Evolutionary conservation across 2,329 filamentous ascomycete genomes (phyloP), one percentile per base, ranked within the genome.

Genomic region (Nannizziopsis arthrosporioides): DNA sequence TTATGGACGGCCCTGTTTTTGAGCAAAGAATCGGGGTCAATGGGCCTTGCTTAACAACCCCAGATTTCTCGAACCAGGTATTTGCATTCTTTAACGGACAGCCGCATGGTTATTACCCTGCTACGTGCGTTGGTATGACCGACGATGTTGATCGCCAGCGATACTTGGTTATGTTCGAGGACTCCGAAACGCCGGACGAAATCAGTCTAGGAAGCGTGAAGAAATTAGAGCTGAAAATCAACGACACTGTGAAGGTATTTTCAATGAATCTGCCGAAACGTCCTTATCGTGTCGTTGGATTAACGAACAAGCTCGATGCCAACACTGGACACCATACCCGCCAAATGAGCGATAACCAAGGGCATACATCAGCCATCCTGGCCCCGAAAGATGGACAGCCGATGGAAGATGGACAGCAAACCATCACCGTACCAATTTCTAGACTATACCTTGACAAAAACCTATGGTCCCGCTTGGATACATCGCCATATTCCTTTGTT

Each of bases 21-120:
- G 22, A 37, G 5, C 5, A 32, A 5, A 27, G 19, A 37, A 40
- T 22, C 12, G 4, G 9, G 36, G 34, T 3, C 9, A 19, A 5
- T 8, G 37, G 32, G 15, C 3, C 14, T 31, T 19, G 30, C 5
- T n/a, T 17, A 31, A n/a, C 17, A n/a, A 12, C 14, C 32, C 22
- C 41, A 39, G 54, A 71, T 18, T 65, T 68, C 10, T 71, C 72
- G 4, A 73, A 75, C 47, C 70, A 78, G 51, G 70, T 81, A 0
- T 70, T 81, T 52, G 77, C 78, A 6, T 67, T 69, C 22, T 82
- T 78, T 70, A 77, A 71, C 53, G 72, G 73, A 15, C 66, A 66
- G n/a, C 71, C 67, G 42, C 70, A 71, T 46, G 68, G 65, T n/a
- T 81, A 74, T 57, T 80, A 78, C 57, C 76, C 78, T 42, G 78